Evolutionary conservation across 2,329 filamentous ascomycete species (phyloP), one percentile per base, ranked within the genome.

Genomic region (Xylariomycetidae sp.): DNA sequence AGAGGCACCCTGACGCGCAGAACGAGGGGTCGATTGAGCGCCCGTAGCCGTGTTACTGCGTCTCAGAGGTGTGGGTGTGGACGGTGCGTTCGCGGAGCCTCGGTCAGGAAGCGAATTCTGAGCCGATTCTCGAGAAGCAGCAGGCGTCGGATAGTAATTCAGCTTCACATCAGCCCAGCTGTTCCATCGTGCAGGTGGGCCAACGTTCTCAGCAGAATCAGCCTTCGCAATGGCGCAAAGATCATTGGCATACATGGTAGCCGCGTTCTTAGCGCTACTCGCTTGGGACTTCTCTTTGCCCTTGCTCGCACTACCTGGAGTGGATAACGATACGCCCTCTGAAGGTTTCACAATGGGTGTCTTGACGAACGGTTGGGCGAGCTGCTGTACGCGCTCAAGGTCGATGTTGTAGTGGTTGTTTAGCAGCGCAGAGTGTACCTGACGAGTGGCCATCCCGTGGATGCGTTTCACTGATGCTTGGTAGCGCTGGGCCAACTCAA

Each of bases 401-500:
- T 81, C 74, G 46, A 84, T 81, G 48, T 82, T 80, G 60, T 84
- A 98, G 60, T 98, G 92, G 42, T 88, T 89, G 16, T 80, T 76
- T 31, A 95, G 68, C 30, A 95, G 65, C 19, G 79, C 78, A 25
- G 77, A 75, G 53, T 85, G 84, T 27, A 89, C 71, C 46, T 80
- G 70, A 29, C 76, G 74, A 17, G 70, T 74, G 10, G 79, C 69
- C 38, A 75, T 76, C n/a, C 72, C 68, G 25, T 54, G 49, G 32
- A 82, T 69, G 17, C 87, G 79, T 60, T 89, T 87, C 40, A 92
- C 81, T 13, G 88, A 88, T 8, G 85, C 87, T 58, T 94, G 84
- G 49, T 95, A 98, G 48, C 92, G 79, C 61, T 95, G 86, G 10
- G 92, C 90, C 40, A 98, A 70, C 56, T 90, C 85, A 25, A 90